Evolutionary conservation across 257 asterid species (phyloP), one percentile per base, ranked within the genome.

Genomic region (Forsythia viridissima): DNA sequence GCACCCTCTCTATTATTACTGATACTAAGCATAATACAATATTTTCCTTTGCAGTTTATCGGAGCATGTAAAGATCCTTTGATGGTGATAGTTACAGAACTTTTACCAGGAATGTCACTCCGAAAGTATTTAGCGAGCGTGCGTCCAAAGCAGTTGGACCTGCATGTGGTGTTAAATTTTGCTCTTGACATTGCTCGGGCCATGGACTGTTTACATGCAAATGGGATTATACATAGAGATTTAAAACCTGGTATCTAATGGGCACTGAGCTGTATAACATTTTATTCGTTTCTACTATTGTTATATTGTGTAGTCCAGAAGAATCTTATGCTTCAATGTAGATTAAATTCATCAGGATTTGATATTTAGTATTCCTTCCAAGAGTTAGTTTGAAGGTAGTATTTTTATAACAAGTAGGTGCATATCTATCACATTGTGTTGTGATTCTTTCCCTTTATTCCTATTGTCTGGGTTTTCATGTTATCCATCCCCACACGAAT

Each of bases 51-150:
- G 90, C 96, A 94, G 98, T 94, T 94, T 81, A 91, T 94, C 83
- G 99, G 99, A 79, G 99, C 99, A 74, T 94, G 99, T 84, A 94
- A 94, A 77, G 99, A 94, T 86, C 99, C 99, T 82, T 81, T 94
- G 79, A 93, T 94, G 99, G 99, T 93, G 85, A 88, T 94, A 83
- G 99, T 94, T 24, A 87, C 98, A 4, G 99, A 94, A 89, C 90
- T 94, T 76, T 86, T 94, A 85, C 97, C 92, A 18, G 99, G 98
- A 81, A 92, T 91, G 99, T 94, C 99, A 55, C 97, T 94, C 65
- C 88, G 98, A 73, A 94, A 93, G 85, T 89, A 91, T 87, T 88
- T 94, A n/a, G 77, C 88, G 77, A 86, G 93, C 83, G 24, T 91
- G 69, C 98, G 99, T 37, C 99, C 99, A 73, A 87, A 87, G 79